Base-by-base conservation (phyloP, 495 filamentous ascomycete genomes). In the Acidiella bohemica region DNA sequence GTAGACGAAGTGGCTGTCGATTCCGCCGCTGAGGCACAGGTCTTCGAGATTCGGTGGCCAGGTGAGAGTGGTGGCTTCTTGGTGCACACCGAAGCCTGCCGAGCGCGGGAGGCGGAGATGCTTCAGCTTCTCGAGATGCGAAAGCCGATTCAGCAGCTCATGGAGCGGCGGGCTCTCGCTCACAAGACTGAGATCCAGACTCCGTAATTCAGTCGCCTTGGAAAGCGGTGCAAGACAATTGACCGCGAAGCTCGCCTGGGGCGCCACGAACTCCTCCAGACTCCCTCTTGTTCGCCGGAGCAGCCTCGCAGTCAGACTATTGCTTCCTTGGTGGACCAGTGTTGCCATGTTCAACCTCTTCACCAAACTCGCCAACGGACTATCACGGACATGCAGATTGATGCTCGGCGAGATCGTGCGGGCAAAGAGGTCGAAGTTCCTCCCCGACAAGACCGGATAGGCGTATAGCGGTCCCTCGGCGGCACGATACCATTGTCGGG, bases 281-380 rank as follows among this genome's bases (percentile, higher is more conserved):
- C 62, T 67, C 16, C 52, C 57, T 39, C 78, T 78, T 9, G 73
- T 62, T 14, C 74, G 58, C 4, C 71, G 70, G 14, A 85, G 52
- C 10, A 85, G 54, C 26, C 78, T 64, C 14, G 79, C 76, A 1
- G 77, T 82, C 17, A 71, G 54, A 36, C 73, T 78, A 41, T 73
- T 73, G 30, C 67, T 69, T 19, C 76, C 68, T 50, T 83, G 73
- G 47, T 85, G 75, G 4, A 81, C 70, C 29, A 84, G 63, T 23
- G 51, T 34, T 18, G 63, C 62, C 54, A 85, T 67, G 50, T 81
- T 65, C 5, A 85, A 62, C 5, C 47, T 47, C 13, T 62, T 64
- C 0, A 85, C 69, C 13, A 81, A 53, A 14, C 58, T 58, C 0
- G 73, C 67, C 14, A 82, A 59, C 20, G 71, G 62, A 28, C 60